Conservation (phyloP, 768 basidiomycete genomes). For the Melanogaster broomeanus region DNA sequence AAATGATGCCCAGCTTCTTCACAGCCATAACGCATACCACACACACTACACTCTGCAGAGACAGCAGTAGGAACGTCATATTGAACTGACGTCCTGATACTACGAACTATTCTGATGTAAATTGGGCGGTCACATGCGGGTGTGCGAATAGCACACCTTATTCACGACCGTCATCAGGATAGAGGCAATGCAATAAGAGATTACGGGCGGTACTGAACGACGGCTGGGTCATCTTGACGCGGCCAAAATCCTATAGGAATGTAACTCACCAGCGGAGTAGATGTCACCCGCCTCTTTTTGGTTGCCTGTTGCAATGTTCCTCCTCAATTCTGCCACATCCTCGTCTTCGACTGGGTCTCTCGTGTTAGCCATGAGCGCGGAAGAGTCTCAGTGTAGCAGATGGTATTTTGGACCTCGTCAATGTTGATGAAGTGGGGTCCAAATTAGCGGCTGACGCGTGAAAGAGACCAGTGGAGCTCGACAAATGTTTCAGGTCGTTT, state of each 20-base stretch:
- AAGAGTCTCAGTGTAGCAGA: too few relatives aligned
- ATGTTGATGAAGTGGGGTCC: neutral
- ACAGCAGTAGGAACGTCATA: conserved; percentile 95
- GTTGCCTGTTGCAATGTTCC: conserved; percentile 45
- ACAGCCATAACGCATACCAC: conserved; percentile 69
- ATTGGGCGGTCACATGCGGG: neutral
- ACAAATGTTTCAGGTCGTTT: too few relatives aligned
- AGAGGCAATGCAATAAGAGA: conserved; percentile 89
- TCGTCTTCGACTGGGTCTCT: conserved; percentile 34
- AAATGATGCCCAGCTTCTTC: conserved; percentile 78
- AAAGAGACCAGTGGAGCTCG: neutral
- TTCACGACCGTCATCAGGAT: conserved; percentile 98
- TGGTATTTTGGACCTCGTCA: neutral
- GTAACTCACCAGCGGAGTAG: conserved; percentile 27
- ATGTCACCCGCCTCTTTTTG: conserved; percentile 17
- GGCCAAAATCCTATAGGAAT: neutral
- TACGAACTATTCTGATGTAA: conserved; percentile 64
- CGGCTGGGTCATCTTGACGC: neutral
- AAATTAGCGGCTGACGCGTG: neutral
- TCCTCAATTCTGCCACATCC: conserved; percentile 56
- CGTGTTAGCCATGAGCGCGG: conserved; percentile 14
- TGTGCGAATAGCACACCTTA: conserved; percentile 57
- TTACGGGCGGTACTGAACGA: conserved; percentile 71
- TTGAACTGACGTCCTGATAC: conserved; percentile 92
- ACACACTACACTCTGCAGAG: conserved; percentile 90